Conservation (phyloP, 306 rosid species). For the Mimosa pudica region DNA sequence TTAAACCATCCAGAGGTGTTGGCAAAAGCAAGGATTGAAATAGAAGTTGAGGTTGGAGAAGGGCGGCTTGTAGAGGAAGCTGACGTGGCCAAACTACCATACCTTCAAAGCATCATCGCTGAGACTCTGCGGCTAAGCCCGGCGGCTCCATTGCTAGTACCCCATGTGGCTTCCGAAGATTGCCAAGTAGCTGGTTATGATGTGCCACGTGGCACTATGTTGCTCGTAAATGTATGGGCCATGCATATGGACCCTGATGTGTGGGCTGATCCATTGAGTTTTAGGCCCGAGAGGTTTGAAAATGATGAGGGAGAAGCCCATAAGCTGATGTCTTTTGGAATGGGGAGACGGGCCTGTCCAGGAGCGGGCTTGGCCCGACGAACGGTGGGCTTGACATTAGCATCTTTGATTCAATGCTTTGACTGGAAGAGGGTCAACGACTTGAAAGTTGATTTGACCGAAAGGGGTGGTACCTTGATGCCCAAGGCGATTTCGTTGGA, state of each 20-base stretch:
- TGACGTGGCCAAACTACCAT: conserved; percentile 45
- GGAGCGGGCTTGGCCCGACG: conserved; percentile 48
- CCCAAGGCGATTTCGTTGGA: conserved; percentile 52
- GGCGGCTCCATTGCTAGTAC: conserved; percentile 40
- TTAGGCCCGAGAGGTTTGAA: conserved; percentile 55
- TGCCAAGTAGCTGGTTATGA: conserved; percentile 48
- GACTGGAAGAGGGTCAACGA: conserved; percentile 55
- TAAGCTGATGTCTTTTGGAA: conserved; percentile 46
- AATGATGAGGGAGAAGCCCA: background rate
- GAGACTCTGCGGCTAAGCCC: conserved; percentile 58
- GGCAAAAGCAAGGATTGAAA: conserved; percentile 46
- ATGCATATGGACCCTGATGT: conserved; percentile 52
- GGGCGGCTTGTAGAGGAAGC: conserved; percentile 49
- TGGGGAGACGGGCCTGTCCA: conserved; percentile 61
- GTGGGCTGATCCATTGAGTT: conserved; percentile 49
- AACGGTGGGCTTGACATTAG: conserved; percentile 46
- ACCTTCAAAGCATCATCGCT: conserved; percentile 47
- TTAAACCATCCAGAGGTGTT: conserved; percentile 52
- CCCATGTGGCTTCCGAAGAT: conserved; percentile 50
- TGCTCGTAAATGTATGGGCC: conserved; percentile 64
- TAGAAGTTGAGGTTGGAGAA: conserved; percentile 46
- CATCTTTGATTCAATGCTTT: conserved; percentile 52
- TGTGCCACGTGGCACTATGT: conserved; percentile 48
- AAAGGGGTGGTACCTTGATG: conserved; percentile 43
- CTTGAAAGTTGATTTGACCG: conserved; percentile 45